These are phyloP conservation scores for Trebouxia gelatinosa DNA, from an alignment of 163 green algal species.

Conservation along the genomic window DNA sequence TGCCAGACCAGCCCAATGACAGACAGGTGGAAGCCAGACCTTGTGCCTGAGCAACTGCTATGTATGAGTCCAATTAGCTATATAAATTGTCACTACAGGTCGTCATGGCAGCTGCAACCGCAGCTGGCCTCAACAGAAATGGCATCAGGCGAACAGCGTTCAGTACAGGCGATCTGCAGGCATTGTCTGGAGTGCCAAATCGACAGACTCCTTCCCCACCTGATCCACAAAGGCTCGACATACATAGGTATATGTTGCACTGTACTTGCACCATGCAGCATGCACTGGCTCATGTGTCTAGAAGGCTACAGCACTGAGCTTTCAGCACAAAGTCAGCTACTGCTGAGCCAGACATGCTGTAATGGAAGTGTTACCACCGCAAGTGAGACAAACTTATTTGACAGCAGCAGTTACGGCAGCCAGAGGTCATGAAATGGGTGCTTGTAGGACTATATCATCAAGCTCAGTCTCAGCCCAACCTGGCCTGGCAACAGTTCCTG, in stretches of 20 bases:
- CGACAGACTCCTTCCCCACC: slow-evolving; percentile 3
- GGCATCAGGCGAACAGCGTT: slow-evolving; percentile 34
- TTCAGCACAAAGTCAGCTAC: too few species aligned
- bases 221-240: neutral
- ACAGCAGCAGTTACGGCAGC: too few species aligned
- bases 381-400: too few species aligned
- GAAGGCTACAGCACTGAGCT: too few species aligned
- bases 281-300: too few species aligned
- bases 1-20: slow-evolving; percentile 22
- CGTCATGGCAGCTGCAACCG: slow-evolving; percentile 23
- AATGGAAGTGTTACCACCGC: too few species aligned
- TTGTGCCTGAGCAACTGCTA: neutral
- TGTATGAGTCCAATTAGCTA: neutral
- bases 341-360: too few species aligned
- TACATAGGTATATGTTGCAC: slow-evolving; percentile 5
- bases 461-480: slow-evolving; percentile 12
- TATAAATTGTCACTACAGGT: slow-evolving; percentile 17
- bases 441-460: slow-evolving; percentile 23
- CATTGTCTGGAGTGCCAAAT: slow-evolving; percentile 10
- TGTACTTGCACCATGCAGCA: too few species aligned
- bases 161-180: slow-evolving; percentile 35
- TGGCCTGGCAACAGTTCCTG: slow-evolving; percentile 21
- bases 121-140: slow-evolving; percentile 32
- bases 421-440: too few species aligned
- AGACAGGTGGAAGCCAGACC: slow-evolving; percentile 1